These are phyloP conservation scores for Ophiostoma triangulosporum DNA, from an alignment of 2,329 filamentous ascomycete species.

Conservation along the genomic window DNA sequence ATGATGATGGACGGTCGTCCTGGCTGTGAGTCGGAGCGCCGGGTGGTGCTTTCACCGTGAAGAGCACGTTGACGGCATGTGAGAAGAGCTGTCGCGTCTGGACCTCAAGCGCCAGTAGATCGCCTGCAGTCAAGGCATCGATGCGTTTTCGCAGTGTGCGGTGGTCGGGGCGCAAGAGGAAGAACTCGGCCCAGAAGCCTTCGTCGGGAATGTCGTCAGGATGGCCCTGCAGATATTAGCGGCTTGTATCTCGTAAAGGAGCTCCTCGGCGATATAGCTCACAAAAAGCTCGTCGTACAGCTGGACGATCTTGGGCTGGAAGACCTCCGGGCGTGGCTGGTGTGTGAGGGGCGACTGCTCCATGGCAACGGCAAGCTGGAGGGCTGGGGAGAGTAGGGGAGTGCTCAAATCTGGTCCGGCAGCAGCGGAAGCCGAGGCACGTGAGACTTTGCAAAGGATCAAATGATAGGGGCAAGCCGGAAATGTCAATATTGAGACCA, in stretches of 20 bases:
- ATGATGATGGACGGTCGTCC: background rate
- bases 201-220: conserved; percentile 47
- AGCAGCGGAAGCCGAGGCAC: background rate
- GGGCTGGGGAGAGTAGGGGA: background rate
- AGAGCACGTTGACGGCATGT: conserved; percentile 43
- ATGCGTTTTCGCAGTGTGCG: conserved; percentile 54
- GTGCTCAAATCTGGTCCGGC: background rate
- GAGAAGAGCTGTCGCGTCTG: conserved; percentile 69
- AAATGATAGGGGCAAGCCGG: background rate
- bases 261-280: too few relatives aligned
- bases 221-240: background rate
- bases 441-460: background rate
- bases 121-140: conserved; percentile 55
- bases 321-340: conserved; percentile 76
- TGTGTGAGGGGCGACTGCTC: conserved; percentile 78
- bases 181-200: conserved; percentile 94
- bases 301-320: conserved; percentile 86
- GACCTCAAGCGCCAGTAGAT: conserved; percentile 63
- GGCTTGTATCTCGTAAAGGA: background rate
- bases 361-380: conserved; percentile 7
- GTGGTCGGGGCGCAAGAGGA: conserved; percentile 72
- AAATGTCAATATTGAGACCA: background rate
- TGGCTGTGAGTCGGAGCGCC: background rate
- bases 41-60: background rate
- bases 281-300: conserved; percentile 68